Conservation (phyloP, 306 rosid genomes). For the Pachyrhizus erosus region DNA sequence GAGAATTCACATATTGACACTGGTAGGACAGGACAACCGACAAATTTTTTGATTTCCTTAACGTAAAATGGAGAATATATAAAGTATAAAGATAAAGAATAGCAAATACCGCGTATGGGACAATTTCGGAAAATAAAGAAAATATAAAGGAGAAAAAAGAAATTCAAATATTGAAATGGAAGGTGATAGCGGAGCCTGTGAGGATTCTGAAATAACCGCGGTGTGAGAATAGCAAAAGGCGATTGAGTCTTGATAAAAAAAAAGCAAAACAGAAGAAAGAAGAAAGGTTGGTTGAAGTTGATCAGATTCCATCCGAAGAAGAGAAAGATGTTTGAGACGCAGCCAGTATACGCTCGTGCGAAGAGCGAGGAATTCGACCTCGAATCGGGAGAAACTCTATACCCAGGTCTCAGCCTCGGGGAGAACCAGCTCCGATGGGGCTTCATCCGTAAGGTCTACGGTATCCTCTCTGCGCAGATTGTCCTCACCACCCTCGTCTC, state of each 20-base stretch:
- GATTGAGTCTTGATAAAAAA: neutral
- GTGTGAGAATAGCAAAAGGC: neutral
- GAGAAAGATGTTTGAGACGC: slow-evolving; percentile 27
- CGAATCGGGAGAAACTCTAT: slow-evolving; percentile 84
- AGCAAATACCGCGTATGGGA: neutral
- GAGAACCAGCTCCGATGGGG: slow-evolving; percentile 99
- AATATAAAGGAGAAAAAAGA: neutral
- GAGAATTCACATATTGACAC: too few species aligned
- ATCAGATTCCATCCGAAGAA: neutral
- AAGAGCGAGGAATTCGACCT: slow-evolving; percentile 61
- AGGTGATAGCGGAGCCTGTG: neutral
- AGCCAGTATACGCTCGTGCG: slow-evolving; percentile 56
- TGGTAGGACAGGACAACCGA: neutral
- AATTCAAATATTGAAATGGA: too few species aligned
- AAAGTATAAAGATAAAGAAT: too few species aligned
- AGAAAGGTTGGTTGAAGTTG: neutral
- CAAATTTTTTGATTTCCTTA: neutral
- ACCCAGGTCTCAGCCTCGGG: slow-evolving; percentile 74
- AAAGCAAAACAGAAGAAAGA: neutral
- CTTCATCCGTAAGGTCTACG: slow-evolving; percentile 92
- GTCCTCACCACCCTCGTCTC: slow-evolving; percentile 82
- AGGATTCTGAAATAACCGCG: neutral
- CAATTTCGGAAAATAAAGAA: neutral
- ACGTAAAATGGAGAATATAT: neutral
- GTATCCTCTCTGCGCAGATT: slow-evolving; percentile 85